Base-by-base conservation (phyloP, 2,329 filamentous ascomycete genomes). In the Aaosphaeria arxii region DNA sequence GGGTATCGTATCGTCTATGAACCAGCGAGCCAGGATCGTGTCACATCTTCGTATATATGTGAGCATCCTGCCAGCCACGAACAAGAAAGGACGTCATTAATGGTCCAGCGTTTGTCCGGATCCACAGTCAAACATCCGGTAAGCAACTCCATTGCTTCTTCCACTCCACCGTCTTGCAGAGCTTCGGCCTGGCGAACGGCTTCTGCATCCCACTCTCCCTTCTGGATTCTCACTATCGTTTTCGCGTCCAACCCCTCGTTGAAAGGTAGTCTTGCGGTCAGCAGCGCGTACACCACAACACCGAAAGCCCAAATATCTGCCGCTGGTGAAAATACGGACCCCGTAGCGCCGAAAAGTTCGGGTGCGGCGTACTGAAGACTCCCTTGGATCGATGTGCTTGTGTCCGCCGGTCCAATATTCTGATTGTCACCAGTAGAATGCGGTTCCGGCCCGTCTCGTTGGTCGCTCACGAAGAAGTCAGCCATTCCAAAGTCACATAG, bases 401-500 rank as follows among this genome's bases (percentile, higher is more conserved):
- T 79, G 11, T 77, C 79, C 6, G 78, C 76, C 4, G 78, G 81
- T 1, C 79, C 78, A 47, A 81, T 80, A 53, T 74, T 77, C 45
- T 61, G 59, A 43, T 69, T 66, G 5, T 48, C 48, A 36, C 60
- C 60, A 11, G 57, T 57, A 29, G 78, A 73, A 45, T 78, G 74
- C 17, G 78, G 77, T 50, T 78, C 77, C 7, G 76, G 75, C 5
- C 70, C 67, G 29, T 73, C 72, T 24, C 77, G 76, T 50, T 76
- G 75, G 51, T 83, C 82, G 47, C 73, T 77, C 24, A 77, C 75
- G 53, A 86, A 77, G 71, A 84, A 87, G 61, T 87, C 84, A 9
- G 84, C 83, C 73, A 87, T 84, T 42, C 84, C 84, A 59, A 87
- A 87, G 61, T 87, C 84, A 64, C 83, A 86, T 5, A 87, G 74